phyloP scores from a whole-genome alignment of 2,329 filamentous ascomycete genomes.

The Tolypocladium tropicale region DNA sequence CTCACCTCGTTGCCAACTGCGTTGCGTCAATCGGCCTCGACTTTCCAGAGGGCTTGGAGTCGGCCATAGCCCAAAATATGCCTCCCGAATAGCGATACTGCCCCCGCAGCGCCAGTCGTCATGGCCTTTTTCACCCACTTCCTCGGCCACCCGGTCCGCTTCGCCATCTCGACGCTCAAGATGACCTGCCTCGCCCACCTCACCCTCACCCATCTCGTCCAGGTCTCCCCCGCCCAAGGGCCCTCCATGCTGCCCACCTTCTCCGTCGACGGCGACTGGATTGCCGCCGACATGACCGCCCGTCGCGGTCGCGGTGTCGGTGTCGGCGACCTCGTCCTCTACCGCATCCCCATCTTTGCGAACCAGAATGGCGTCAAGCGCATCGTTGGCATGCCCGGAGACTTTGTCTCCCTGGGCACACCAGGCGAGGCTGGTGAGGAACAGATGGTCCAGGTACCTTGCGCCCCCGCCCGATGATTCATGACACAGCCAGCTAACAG shows the following conservation, averaged over 20 bases:
- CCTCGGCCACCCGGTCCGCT: slow-evolving; percentile 28
- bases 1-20: slow-evolving; percentile 3
- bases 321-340: slow-evolving; percentile 80
- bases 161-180: slow-evolving; percentile 23
- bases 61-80: neutral
- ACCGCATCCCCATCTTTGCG: slow-evolving; percentile 60
- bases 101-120: neutral
- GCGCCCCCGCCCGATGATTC: neutral
- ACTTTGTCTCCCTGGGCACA: slow-evolving; percentile 60
- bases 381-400: slow-evolving; percentile 64
- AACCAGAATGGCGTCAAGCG: slow-evolving; percentile 63
- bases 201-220: slow-evolving; percentile 49
- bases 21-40: neutral
- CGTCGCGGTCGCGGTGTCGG: slow-evolving; percentile 52
- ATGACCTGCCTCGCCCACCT: slow-evolving; percentile 31
- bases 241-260: slow-evolving; percentile 89
- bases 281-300: slow-evolving; percentile 58
- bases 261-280: slow-evolving; percentile 52
- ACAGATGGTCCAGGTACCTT: slow-evolving; percentile 56
- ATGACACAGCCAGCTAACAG: neutral
- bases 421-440: slow-evolving; percentile 37
- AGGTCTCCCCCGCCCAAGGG: slow-evolving; percentile 51
- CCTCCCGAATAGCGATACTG: neutral
- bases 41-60: neutral
- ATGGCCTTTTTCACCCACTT: slow-evolving; percentile 19